Conservation (phyloP, 2,329 filamentous ascomycete genomes). For the Calonectria montana region DNA sequence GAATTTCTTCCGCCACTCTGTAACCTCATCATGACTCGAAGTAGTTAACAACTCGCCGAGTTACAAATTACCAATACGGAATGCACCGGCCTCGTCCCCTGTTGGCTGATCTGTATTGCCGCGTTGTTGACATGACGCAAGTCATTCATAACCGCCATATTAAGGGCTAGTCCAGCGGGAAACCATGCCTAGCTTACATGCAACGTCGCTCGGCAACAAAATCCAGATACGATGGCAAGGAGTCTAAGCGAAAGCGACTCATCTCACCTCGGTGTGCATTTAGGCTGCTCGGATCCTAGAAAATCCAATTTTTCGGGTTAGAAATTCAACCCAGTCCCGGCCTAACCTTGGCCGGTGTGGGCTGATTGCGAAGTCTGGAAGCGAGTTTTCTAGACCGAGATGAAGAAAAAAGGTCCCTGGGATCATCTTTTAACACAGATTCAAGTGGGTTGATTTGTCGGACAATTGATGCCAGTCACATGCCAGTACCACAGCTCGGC, state of each 20-base stretch:
- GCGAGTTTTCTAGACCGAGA: not conserved
- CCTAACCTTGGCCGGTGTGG: not conserved
- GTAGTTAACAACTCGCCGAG: not conserved
- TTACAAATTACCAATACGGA: not conserved
- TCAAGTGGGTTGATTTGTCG: not conserved
- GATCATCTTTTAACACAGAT: not conserved
- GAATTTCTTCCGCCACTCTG: not conserved
- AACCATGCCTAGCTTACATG: slow-evolving; percentile 1
- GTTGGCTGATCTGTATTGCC: not conserved
- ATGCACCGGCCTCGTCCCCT: not conserved
- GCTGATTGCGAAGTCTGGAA: not conserved
- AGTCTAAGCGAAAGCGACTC: slow-evolving; percentile 7
- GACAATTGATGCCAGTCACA: not conserved
- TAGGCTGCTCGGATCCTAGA: not conserved
- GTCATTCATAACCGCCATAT: not conserved
- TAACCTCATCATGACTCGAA: not conserved
- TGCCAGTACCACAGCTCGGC: not conserved
- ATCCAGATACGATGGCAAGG: not conserved
- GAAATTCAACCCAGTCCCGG: not conserved
- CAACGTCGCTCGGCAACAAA: slow-evolving; percentile 7
- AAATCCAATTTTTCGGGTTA: not conserved
- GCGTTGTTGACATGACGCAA: slow-evolving; percentile 1
- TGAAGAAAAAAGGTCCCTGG: not conserved
- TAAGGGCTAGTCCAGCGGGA: not conserved
- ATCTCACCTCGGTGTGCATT: slow-evolving; percentile 5